These are phyloP conservation scores for Jatropha curcas DNA, from an alignment of 345 rosid species.

Conservation along the genomic window DNA sequence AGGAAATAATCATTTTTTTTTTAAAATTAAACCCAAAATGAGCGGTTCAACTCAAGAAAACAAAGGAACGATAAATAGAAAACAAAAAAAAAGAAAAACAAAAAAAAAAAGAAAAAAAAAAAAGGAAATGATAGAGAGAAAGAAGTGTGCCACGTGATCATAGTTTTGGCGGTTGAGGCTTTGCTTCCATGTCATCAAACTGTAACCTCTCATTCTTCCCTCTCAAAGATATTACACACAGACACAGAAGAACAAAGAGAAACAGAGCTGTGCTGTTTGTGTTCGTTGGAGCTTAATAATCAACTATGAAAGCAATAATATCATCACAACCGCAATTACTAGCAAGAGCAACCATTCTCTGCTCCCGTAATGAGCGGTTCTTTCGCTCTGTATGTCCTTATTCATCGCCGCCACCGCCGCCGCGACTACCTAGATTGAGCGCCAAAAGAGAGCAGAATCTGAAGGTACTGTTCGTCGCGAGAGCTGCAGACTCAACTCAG, in stretches of 20 bases:
- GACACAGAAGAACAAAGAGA: not conserved
- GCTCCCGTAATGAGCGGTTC: slow-evolving; percentile 26
- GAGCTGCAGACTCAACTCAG: slow-evolving; percentile 75
- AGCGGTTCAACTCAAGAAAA: too few species aligned
- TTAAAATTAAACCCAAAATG: too few species aligned
- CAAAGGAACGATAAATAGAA: too few species aligned
- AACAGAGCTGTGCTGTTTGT: not conserved
- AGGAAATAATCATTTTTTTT: too few species aligned
- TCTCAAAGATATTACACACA: not conserved
- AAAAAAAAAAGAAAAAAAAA: not conserved
- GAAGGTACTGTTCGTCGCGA: slow-evolving; percentile 32
- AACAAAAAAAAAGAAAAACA: not conserved
- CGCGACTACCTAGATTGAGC: not conserved
- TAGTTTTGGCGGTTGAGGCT: slow-evolving; percentile 49
- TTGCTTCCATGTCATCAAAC: slow-evolving; percentile 1
- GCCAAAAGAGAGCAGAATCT: slow-evolving; percentile 18
- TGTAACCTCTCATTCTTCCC: slow-evolving; percentile 35
- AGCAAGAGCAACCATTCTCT: slow-evolving; percentile 28
- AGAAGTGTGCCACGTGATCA: slow-evolving; percentile 31
- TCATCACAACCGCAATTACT: slow-evolving; percentile 6
- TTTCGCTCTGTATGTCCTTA: slow-evolving; percentile 36
- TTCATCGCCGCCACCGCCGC: slow-evolving; percentile 20
- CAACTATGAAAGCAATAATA: slow-evolving; percentile 33
- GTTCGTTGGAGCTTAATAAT: not conserved
- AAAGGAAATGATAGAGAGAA: not conserved